Evolutionary conservation across 495 filamentous ascomycete species (phyloP), one percentile per base, ranked within the genome.

Genomic region (Penicillium malachiteum): DNA sequence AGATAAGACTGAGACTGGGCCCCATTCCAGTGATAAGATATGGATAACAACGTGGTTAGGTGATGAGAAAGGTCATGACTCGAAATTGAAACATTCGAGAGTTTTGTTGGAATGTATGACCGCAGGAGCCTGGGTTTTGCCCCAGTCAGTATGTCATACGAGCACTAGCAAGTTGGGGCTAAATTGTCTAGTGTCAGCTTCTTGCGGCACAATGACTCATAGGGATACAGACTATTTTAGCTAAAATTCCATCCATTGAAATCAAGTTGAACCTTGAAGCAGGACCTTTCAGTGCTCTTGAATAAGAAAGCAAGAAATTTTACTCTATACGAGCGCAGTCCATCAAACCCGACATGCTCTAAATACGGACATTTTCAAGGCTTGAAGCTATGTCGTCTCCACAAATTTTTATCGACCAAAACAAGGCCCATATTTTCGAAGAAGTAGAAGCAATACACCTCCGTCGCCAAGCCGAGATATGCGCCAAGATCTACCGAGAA

Each of bases 391-490:
- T 60, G 53, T 7, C 50, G 5, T 11, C 48, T 2, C 37, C 55
- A 5, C 14, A 54, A 11, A 7, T 42, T 1, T 46, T 35, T 34
- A 42, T 56, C n/a, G 45, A 53, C 7, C 16, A 2, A 33, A 26
- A 47, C 2, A 41, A 14, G 4, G 52, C 37, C 11, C n/a, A 47
- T 43, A 18, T 45, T n/a, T 59, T 52, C 21, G 60, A 63, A 31
- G 10, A 44, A 21, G 46, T 35, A 17, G 60, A 60, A 26, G 40
- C 14, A 5, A 31, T 54, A 39, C 56, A 59, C 17, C 42, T 59
- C 21, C 47, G 45, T n/a, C 54, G 54, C n/a, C 57, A 64, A 57
- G 60, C 44, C 12, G 54, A 64, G 43, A 32, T 38, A 26, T 64
- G 54, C 18, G 18, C 35, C 31, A 32, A 54, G 17, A 37, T 57